Base-by-base conservation (phyloP, 345 rosid species). In the Euphorbia pulcherrima region DNA sequence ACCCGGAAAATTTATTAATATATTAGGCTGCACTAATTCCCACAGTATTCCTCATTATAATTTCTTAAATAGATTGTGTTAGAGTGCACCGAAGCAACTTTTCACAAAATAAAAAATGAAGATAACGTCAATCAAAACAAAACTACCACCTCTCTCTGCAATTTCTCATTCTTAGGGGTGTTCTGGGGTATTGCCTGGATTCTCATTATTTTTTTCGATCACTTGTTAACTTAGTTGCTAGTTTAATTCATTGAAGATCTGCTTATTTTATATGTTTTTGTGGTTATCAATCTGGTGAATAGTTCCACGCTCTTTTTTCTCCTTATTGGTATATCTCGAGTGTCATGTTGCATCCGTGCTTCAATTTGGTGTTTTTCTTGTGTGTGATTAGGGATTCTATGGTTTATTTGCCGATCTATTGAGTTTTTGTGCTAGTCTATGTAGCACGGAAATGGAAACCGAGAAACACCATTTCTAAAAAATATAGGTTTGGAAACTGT, bases 131-230 rank as follows among this genome's bases (percentile, higher is more conserved):
- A n/a, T n/a, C n/a, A n/a, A n/a, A n/a, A n/a, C n/a, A n/a, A n/a
- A n/a, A n/a, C n/a, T n/a, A n/a, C n/a, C n/a, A n/a, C n/a, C n/a
- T n/a, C 60, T 39, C 54, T 26, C 8, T n/a, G 54, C 21, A 20
- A 13, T 55, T 40, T 64, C 64, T 63, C 71, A 20, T 5, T 72
- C 7, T 12, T 14, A 33, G 77, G 77, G 77, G 77, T 47, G 73
- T 2, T 62, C 77, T 68, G 77, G 62, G 77, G 77, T 74, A 30
- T 12, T 7, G n/a, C 50, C 9, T 60, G 14, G 1, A 35, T 20
- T 27, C 60, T 23, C 28, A 30, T 5, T 4, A n/a, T n/a, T 14
- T 30, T 33, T 29, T 11, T 29, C 10, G 6, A 51, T 17, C 23
- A 1, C 0, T 51, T 51, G 4, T 4, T 17, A 9, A 17, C 23